These are phyloP conservation scores for Diaporthe eres DNA, from an alignment of 2,329 filamentous ascomycete genomes.

Conservation along the genomic window DNA sequence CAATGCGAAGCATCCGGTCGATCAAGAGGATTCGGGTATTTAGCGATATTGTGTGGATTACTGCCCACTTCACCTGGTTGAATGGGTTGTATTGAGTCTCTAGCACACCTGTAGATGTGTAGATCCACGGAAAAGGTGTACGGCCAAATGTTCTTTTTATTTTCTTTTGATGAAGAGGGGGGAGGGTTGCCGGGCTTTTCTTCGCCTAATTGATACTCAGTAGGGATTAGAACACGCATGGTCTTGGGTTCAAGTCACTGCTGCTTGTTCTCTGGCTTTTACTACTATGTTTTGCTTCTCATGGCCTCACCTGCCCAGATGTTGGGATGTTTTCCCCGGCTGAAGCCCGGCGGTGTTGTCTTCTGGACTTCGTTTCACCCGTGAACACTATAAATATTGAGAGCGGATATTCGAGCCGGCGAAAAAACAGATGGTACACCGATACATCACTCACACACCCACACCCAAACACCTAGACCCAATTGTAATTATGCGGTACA, in stretches of 20 bases:
- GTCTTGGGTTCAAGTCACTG: not conserved
- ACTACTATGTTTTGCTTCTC: not conserved
- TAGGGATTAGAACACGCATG: not conserved
- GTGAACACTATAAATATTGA: not conserved
- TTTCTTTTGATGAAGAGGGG: not conserved
- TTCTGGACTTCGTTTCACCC: too few species aligned
- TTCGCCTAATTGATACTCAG: not conserved
- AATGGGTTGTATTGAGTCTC: not conserved
- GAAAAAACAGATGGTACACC: too few species aligned
- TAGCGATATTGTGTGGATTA: not conserved
- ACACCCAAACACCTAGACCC: too few species aligned
- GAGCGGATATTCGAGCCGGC: too few species aligned
- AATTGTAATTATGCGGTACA: too few species aligned
- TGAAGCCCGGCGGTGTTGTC: not conserved
- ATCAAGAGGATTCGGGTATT: slow-evolving; percentile 42
- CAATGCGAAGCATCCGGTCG: slow-evolving; percentile 31
- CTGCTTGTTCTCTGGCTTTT: not conserved
- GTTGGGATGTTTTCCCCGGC: not conserved
- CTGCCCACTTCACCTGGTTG: not conserved
- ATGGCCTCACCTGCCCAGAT: not conserved
- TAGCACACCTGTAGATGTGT: not conserved
- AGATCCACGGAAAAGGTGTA: not conserved
- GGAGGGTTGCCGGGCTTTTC: not conserved
- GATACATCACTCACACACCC: too few species aligned
- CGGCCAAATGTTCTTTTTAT: not conserved